These are phyloP conservation scores for Penicillium sp. DNA, from an alignment of 2,329 filamentous ascomycete genomes.

Conservation along the genomic window DNA sequence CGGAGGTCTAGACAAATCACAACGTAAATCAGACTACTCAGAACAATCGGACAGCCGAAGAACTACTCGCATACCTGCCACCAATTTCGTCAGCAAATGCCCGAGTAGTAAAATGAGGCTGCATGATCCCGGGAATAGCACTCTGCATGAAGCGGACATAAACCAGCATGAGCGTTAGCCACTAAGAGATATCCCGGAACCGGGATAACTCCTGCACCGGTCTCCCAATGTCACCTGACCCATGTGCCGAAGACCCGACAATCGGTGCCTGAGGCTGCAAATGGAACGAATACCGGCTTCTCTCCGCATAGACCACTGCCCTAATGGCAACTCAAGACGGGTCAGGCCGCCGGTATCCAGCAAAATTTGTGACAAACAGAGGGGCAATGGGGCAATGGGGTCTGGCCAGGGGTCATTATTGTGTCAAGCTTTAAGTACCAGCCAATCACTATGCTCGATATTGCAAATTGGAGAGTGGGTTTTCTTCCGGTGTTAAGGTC, in stretches of 20 bases:
- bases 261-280: neutral
- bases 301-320: neutral
- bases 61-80: too few relatives aligned
- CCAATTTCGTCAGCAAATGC: neutral
- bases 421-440: neutral
- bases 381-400: conserved; percentile 3
- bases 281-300: neutral
- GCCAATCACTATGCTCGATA: neutral
- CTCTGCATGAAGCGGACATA: neutral
- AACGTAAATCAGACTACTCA: neutral
- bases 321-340: neutral
- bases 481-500: neutral
- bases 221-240: neutral
- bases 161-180: neutral
- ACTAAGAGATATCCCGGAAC: neutral
- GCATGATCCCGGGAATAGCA: neutral
- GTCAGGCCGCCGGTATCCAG: neutral
- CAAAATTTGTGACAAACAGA: neutral
- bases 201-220: neutral
- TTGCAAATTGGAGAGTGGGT: neutral
- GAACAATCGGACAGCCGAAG: neutral
- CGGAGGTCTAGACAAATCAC: neutral
- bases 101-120: neutral
- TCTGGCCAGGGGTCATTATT: neutral
- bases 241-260: conserved; percentile 2